Conservation (phyloP, 306 rosid genomes). For the Sesbania bispinosa region DNA sequence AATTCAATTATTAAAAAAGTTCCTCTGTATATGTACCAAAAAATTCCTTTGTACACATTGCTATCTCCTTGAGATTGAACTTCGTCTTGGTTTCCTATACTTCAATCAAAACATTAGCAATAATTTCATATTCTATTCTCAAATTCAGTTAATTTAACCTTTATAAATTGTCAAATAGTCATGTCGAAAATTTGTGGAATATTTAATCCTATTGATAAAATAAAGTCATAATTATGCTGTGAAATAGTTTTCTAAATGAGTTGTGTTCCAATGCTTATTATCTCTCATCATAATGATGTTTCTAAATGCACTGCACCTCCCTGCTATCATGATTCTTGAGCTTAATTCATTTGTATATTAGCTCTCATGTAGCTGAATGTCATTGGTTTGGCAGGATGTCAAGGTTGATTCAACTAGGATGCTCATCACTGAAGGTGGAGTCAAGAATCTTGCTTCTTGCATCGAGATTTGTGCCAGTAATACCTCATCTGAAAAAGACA, state of each 20-base stretch:
- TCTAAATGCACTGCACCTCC: slow-evolving; percentile 3
- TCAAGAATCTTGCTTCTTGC: slow-evolving; percentile 29
- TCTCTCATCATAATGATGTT: not conserved
- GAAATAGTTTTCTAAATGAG: slow-evolving; percentile 1
- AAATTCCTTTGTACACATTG: slow-evolving; percentile 23
- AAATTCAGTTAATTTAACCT: not conserved
- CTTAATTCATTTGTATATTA: slow-evolving; percentile 2
- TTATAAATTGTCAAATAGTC: not conserved
- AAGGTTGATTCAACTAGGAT: slow-evolving; percentile 29
- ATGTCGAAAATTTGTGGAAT: not conserved
- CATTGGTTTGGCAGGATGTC: slow-evolving; percentile 43
- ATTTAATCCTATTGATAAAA: not conserved
- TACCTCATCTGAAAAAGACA: slow-evolving; percentile 29
- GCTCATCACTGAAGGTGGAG: slow-evolving; percentile 30
- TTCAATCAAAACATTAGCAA: not conserved
- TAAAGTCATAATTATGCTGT: not conserved
- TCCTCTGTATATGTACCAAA: not conserved
- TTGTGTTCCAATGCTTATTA: slow-evolving; percentile 9
- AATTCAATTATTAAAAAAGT: not conserved
- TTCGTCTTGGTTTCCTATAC: not conserved
- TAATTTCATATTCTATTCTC: not conserved
- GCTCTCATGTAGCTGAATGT: slow-evolving; percentile 23
- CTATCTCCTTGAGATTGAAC: slow-evolving; percentile 49
- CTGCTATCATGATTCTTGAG: slow-evolving; percentile 19
- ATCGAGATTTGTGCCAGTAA: slow-evolving; percentile 27